Percentiles rank a stretch among this genome's conserved stretches.
Conservation (phyloP, 495 filamentous ascomycete genomes). For the Aspergillus cristatus region DNA sequence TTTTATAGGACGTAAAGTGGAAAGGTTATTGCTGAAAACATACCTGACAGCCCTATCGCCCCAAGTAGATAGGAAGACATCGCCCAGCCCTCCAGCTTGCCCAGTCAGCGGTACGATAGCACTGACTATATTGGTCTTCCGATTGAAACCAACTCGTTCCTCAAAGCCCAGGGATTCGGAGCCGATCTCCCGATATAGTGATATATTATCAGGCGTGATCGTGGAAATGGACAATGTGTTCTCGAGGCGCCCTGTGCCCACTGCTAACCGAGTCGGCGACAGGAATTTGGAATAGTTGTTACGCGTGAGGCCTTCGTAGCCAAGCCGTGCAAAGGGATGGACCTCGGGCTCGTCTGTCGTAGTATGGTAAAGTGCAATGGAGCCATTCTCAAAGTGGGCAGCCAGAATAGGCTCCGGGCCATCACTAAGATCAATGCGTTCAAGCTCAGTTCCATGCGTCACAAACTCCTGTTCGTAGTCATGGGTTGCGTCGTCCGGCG, state of each 20-base stretch:
- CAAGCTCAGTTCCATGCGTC: conserved; percentile 20
- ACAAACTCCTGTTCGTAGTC: conserved; percentile 25
- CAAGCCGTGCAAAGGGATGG: conserved; percentile 29
- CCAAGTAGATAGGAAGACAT: conserved; percentile 54
- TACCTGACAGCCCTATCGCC: conserved; percentile 50
- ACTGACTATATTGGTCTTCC: conserved; percentile 30
- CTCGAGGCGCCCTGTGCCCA: conserved; percentile 37
- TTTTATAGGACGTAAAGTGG: too few species aligned
- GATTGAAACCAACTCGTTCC: conserved; percentile 10
- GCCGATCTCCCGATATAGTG: conserved; percentile 22
- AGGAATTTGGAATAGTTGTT: conserved; percentile 46
- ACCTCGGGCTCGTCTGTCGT: conserved; percentile 18
- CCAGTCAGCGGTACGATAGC: conserved; percentile 42
- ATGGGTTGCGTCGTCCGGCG: conserved; percentile 14
- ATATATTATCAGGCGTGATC: conserved; percentile 33
- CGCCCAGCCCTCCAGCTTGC: conserved; percentile 24
- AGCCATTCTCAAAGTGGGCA: conserved; percentile 35
- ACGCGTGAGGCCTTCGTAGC: conserved; percentile 14
- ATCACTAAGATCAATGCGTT: conserved; percentile 23
- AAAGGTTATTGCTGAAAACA: conserved; percentile 1
- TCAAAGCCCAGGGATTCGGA: conserved; percentile 19
- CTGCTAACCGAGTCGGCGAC: conserved; percentile 36
- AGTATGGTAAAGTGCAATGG: conserved; percentile 39
- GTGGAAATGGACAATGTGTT: conserved; percentile 42
- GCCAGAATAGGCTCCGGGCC: conserved; percentile 31